Evolutionary conservation across 192 early-diverging fungal genomes (phyloP), one percentile per base, ranked within the genome.

Genomic region (Lunasporangiospora selenospora): DNA sequence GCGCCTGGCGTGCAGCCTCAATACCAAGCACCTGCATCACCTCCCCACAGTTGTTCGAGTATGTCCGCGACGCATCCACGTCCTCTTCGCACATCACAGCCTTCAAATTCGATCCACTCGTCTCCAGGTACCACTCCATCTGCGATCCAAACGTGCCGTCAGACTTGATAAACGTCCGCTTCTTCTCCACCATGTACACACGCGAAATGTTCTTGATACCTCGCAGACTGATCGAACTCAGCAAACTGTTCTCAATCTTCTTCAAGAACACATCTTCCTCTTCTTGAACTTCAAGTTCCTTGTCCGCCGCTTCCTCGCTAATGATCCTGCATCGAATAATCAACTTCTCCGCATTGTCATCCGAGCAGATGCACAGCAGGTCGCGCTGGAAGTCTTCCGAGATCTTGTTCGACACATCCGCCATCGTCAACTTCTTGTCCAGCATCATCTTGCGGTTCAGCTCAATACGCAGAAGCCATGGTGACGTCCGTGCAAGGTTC

Each of bases 41-140:
- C 83, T 99, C 95, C 19, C 91, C 87, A n/a, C 89, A 88, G 70
- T 90, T 90, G 81, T 99, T 98, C 21, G 95, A 95, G 66, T 90
- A 92, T 13, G 94, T 95, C 53, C 87, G 85, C 24, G 49, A 84
- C 16, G 85, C 53, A 58, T 96, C 92, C 5, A 99, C 94, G 62
- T 93, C 89, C 26, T 93, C 83, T 46, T 89, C 84, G 62, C 88
- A 81, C 64, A 99, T 81, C 31, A 97, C 96, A 43, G 93, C 88
- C 55, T 83, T 83, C 65, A 99, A 75, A 50, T 96, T 97, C 64
- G 88, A 92, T 36, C 98, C 98, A 59, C 95, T 94, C 10, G 96
- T 98, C 56, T 98, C 95, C 29, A 99, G 83, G 58, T 87, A 82
- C 82, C 87, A 90, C 62, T 94, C 92, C 30, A 76, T 79, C 24